These are phyloP conservation scores for Rhodomyrtus tomentosa DNA, from an alignment of 345 rosid species.

Conservation along the genomic window DNA sequence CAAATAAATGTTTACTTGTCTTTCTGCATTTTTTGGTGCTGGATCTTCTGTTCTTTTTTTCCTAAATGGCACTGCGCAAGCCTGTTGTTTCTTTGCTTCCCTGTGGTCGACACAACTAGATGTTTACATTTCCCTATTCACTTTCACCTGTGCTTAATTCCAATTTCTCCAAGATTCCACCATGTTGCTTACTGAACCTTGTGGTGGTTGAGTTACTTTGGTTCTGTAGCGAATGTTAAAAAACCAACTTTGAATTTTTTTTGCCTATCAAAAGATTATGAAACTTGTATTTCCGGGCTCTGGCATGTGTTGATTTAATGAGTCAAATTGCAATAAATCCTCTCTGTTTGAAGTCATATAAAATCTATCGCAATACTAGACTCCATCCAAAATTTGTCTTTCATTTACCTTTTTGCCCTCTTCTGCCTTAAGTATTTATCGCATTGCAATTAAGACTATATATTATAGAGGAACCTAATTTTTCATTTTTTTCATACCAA, in stretches of 20 bases:
- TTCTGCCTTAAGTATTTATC: neutral
- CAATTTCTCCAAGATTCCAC: neutral
- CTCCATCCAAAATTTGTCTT: neutral
- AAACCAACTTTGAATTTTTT: neutral
- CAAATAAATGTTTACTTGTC: neutral
- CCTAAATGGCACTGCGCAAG: neutral
- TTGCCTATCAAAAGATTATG: neutral
- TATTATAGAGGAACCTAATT: neutral
- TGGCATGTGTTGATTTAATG: neutral
- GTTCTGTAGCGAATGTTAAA: neutral
- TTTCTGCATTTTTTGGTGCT: neutral
- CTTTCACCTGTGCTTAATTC: neutral
- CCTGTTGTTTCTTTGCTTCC: neutral
- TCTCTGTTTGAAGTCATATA: neutral
- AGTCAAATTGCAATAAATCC: neutral
- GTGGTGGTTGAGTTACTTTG: neutral
- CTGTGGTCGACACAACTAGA: neutral
- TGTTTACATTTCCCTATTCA: neutral
- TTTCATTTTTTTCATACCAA: neutral
- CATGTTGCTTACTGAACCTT: neutral
- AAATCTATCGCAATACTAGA: neutral
- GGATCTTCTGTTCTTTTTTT: neutral
- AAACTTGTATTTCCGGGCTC: neutral
- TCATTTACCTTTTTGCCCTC: neutral
- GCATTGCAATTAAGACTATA: neutral